Base-by-base conservation (phyloP, 192 early-diverging fungal species). In the Gonapodya sp. region DNA sequence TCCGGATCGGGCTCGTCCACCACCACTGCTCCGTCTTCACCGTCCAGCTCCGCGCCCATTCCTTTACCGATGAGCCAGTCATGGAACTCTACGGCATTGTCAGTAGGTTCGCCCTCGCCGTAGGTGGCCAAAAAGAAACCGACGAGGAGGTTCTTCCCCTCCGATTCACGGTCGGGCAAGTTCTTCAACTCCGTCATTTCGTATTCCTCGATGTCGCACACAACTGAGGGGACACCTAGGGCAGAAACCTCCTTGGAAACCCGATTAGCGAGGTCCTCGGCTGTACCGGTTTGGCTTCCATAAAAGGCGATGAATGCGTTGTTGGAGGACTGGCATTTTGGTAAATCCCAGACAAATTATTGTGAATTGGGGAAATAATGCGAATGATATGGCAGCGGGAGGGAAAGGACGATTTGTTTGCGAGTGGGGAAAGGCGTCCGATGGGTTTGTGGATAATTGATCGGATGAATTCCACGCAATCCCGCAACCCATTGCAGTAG, bases 271-370 rank as follows among this genome's bases (percentile, higher is more conserved):
- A 97, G 95, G 83, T 99, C 98, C 87, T 99, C 98, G 73, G 96
- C 97, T 2, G 98, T 99, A 79, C 98, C 98, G 2, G 98, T 99
- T 87, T 99, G 98, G 31, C 96, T 97, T 73, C 98, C 98, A 82
- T 96, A 99, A 83, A 99, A 96, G 36, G 96, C 86, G 36, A 96
- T 90, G 35, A 95, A 90, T 79, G 93, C 89, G 81, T 93, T 92
- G 81, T 88, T 91, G 0, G 83, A 84, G 36, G 83, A n/a, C 73
- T 32, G 31, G 74, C n/a, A n/a, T n/a, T n/a, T n/a, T 33, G 36
- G 34, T 81, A 33, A 31, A 24, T 73, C 0, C 18, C 18, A 0
- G 73, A n/a, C 72, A 73, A 24, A 24, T 78, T 78, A 16, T 2
- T 14, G n/a, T 46, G 33, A n/a, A n/a, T 35, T n/a, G 77, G 77